Percentiles rank a stretch among this genome's conserved stretches.
Conservation (phyloP, 2,329 filamentous ascomycete species). For the Apiospora koreana region DNA sequence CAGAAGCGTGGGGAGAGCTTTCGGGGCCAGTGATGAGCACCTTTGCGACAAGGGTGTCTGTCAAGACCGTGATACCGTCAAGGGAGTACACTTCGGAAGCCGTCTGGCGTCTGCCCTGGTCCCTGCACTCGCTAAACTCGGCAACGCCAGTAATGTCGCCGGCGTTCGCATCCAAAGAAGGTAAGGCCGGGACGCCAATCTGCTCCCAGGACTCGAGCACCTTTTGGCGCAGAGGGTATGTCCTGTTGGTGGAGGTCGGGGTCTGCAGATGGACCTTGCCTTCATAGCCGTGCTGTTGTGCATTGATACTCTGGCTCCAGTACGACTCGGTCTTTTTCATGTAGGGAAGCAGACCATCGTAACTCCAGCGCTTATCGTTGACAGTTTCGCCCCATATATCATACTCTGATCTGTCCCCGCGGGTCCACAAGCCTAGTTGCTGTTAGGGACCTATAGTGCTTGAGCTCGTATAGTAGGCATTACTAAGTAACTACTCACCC, state of each 20-base stretch:
- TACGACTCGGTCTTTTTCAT: conserved; percentile 40
- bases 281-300: conserved; percentile 39
- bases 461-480: not conserved
- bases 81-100: conserved; percentile 24
- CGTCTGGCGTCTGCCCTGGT: conserved; percentile 22
- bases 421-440: not conserved
- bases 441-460: not conserved
- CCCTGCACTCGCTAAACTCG: conserved; percentile 29
- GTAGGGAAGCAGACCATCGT: conserved; percentile 46
- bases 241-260: conserved; percentile 28
- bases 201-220: conserved; percentile 41
- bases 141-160: conserved; percentile 34
- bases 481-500: conserved; percentile 15
- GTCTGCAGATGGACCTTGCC: conserved; percentile 30
- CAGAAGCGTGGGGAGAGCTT: conserved; percentile 32
- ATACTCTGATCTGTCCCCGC: conserved; percentile 7
- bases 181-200: conserved; percentile 32
- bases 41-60: conserved; percentile 20
- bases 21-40: conserved; percentile 16
- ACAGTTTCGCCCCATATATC: conserved; percentile 21
- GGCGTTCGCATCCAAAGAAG: conserved; percentile 29
- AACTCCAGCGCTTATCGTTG: conserved; percentile 39
- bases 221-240: conserved; percentile 38
- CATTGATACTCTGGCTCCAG: conserved; percentile 26
- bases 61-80: conserved; percentile 20